Base-by-base conservation (phyloP, 306 rosid genomes). In the Ochetophila trinervis region DNA sequence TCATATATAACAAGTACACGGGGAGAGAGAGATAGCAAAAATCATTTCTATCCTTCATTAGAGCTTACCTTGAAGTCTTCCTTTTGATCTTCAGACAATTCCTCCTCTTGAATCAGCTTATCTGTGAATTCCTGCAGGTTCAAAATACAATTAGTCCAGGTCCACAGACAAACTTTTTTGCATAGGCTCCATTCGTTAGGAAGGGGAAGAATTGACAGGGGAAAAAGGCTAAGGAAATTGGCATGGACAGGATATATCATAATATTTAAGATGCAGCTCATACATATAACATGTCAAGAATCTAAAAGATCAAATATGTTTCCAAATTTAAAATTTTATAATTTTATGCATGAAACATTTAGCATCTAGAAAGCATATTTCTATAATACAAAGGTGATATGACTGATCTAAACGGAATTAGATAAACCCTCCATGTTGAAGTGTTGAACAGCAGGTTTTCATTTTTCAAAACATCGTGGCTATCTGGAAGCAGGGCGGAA, bases 91-190 rank as follows among this genome's bases (percentile, higher is more conserved):
- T 60, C 82, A 23, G 81, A 18, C 60, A 90, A 76, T 74, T 82
- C 90, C 77, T 85, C 92, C 47, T 73, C 91, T 75, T 87, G n/a
- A 20, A 90, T 78, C 67, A 83, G 82, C 16, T 80, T 82, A 74
- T 87, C 88, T 13, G 90, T 84, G 74, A 90, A 90, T 70, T 90
- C 97, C 91, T 90, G 74, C 72, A 76, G 36, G 64, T 74, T n/a
- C 48, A 67, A 47, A 40, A 72, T 30, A 73, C 19, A 74, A 69
- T 24, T 13, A 13, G 66, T 62, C 60, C 45, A 37, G 24, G 32
- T 27, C 32, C 32, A 27, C 4, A 27, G 36, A 53, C 6, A 22
- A 18, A 19, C 52, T 5, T 22, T 36, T 40, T 40, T 40, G 45
- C 8, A 8, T 40, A 40, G 32, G 32, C 45, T 40, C 45, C 45